Evolutionary conservation across 2,329 filamentous ascomycete species (phyloP).

Genomic region (Cercospora zeina): DNA sequence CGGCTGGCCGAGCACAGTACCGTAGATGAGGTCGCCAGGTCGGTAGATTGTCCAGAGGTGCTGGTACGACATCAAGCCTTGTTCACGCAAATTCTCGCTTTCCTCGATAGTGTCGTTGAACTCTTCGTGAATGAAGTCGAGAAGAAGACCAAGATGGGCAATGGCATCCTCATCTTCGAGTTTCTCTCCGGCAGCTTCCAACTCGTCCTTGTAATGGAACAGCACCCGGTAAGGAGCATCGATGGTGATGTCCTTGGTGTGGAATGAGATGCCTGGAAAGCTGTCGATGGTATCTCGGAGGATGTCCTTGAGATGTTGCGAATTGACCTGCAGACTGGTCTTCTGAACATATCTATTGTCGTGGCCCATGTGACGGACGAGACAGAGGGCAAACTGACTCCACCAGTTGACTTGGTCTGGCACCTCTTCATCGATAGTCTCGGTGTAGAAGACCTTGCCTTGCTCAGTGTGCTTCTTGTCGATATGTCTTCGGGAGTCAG

Average conservation of each 20-base stretch:
- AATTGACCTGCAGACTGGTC: conserved; percentile 35
- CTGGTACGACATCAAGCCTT: conserved; percentile 41
- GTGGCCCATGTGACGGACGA: conserved; percentile 26
- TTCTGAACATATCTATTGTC: conserved; percentile 29
- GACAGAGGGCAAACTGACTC: conserved; percentile 31
- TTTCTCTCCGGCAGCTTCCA: conserved; percentile 28
- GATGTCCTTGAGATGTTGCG: conserved; percentile 37
- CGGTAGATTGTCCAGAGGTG: conserved; percentile 50
- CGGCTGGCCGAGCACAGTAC: conserved; percentile 35
- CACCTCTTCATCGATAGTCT: conserved; percentile 34
- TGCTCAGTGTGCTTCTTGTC: conserved; percentile 36
- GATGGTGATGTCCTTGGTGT: conserved; percentile 37
- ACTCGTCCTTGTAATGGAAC: conserved; percentile 36
- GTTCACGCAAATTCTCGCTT: conserved; percentile 33
- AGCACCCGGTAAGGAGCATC: conserved; percentile 35
- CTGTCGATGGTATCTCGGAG: conserved; percentile 30
- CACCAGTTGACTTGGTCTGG: conserved; percentile 37
- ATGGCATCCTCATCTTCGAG: conserved; percentile 36
- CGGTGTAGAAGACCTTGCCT: conserved; percentile 33
- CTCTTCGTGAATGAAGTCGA: conserved; percentile 35
- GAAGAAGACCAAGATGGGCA: conserved; percentile 39
- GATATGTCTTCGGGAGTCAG: conserved; percentile 29
- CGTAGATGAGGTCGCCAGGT: conserved; percentile 38
- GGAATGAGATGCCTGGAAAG: conserved; percentile 37
- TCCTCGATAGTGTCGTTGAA: conserved; percentile 38